Evolutionary conservation across 2,329 filamentous ascomycete species (phyloP).

Genomic region (Epichloe sp.): DNA sequence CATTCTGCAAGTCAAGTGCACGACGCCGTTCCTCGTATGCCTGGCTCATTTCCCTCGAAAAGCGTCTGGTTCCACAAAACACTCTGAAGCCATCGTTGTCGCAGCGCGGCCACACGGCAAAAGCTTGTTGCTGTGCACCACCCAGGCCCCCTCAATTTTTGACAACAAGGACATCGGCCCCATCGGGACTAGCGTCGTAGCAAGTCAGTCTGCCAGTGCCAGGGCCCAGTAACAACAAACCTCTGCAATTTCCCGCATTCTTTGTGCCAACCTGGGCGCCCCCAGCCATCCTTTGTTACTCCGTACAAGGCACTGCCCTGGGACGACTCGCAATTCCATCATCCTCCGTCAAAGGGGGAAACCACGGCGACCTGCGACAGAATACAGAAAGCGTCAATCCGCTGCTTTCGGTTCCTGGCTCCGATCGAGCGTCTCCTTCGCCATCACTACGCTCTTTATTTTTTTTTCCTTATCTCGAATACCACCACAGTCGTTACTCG

Average conservation of each 20-base stretch:
- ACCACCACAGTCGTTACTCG: conserved; percentile 1
- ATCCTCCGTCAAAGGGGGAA: conserved; percentile 2
- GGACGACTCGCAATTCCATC: conserved; percentile 3
- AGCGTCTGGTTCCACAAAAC: not conserved
- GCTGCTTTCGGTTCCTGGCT: conserved; percentile 3
- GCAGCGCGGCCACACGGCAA: not conserved
- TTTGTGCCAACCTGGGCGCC: conserved; percentile 7
- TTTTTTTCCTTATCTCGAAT: conserved; percentile 4
- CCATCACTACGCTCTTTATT: conserved; percentile 9
- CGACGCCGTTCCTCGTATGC: no score
- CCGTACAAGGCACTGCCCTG: not conserved
- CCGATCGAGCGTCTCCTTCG: conserved; percentile 1
- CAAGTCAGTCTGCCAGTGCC: conserved; percentile 4
- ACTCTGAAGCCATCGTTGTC: not conserved
- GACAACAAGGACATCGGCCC: not conserved
- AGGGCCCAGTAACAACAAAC: conserved; percentile 16
- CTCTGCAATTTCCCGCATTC: conserved; percentile 25
- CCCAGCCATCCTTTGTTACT: conserved; percentile 7
- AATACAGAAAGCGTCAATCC: not conserved
- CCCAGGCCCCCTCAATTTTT: not conserved
- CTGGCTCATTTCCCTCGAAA: not conserved
- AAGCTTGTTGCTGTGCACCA: not conserved
- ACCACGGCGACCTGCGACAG: conserved; percentile 5
- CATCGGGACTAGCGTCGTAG: conserved; percentile 10
- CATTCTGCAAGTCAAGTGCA: no score